phyloP scores from a whole-genome alignment of 2,329 filamentous ascomycete species.

The Xylariaceae sp. region DNA sequence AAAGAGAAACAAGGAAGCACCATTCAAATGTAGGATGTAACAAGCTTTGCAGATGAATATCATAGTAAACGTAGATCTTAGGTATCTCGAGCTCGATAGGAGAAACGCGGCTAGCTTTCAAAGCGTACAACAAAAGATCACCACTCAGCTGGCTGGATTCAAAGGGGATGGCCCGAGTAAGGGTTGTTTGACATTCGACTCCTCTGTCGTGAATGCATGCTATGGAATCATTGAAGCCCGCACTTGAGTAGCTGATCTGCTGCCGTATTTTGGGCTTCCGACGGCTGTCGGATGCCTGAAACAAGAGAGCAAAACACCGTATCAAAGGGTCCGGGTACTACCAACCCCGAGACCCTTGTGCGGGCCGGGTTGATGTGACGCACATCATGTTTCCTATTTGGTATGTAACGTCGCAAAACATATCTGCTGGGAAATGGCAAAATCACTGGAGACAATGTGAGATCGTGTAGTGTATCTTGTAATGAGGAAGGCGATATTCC shows the following conservation, averaged over 20 bases:
- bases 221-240: constrained; percentile 5
- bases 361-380: constrained; percentile 24
- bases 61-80: constrained; percentile 14
- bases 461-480: no score
- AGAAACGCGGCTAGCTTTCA: constrained; percentile 29
- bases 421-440: neutral
- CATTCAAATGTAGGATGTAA: neutral
- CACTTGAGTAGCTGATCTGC: neutral
- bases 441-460: no score
- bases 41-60: neutral
- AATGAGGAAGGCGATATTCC: no score
- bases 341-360: constrained; percentile 34
- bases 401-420: constrained; percentile 8
- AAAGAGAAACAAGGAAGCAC: constrained; percentile 14
- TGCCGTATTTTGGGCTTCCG: constrained; percentile 5
- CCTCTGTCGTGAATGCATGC: constrained; percentile 17
- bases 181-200: constrained; percentile 26
- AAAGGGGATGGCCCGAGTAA: constrained; percentile 14
- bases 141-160: constrained; percentile 10
- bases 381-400: constrained; percentile 32
- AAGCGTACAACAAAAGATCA: constrained; percentile 12
- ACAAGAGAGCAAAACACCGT: constrained; percentile 32
- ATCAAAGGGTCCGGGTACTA: constrained; percentile 37
- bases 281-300: constrained; percentile 32
- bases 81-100: constrained; percentile 13